Base-by-base conservation (phyloP, 2,329 filamentous ascomycete genomes). In the Xylariaceae sp. region DNA sequence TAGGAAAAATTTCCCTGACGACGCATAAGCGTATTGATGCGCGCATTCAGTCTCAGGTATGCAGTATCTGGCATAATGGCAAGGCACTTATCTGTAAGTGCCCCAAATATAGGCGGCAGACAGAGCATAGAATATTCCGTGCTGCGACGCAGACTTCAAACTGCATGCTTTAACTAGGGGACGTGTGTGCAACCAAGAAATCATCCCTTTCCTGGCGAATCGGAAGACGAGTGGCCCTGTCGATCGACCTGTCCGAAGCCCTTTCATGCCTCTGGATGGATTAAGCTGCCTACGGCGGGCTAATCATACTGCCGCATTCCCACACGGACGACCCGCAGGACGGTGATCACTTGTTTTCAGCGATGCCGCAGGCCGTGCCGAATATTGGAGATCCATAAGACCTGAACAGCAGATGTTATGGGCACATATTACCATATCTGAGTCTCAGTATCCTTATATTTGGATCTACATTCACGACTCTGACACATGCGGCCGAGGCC, bases 211-310 rank as follows among this genome's bases (percentile, higher is more conserved):
- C 23, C 35, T 54, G 55, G 53, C 62, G 61, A 64, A 64, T 64
- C 63, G 61, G 61, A 64, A 56, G 52, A 56, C 56, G 44, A 35
- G 54, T n/a, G 59, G 56, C 55, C 63, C 63, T 63, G 63, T 61
- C 61, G 61, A 63, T 63, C 63, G 59, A 56, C 23, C 30, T 35
- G 49, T 35, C 11, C 7, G 15, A 30, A 30, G 55, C 51, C 57
- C 53, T 48, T 51, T 51, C 62, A 53, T 53, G 58, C 55, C 58
- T 54, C 23, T 30, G 23, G 23, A 53, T 61, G 55, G 53, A 55
- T 57, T 55, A 47, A 37, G 30, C 53, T 56, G 42, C 47, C 54
- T 15, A 57, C 56, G 11, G 35, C 39, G 35, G 51, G 23, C 44
- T 54, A 42, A 52, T 45, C 9, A 55, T 44, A 5, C 52, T 35